phyloP scores from a whole-genome alignment of 352 stramenopile genomes.

The Pythium rhizo-oryzae region DNA sequence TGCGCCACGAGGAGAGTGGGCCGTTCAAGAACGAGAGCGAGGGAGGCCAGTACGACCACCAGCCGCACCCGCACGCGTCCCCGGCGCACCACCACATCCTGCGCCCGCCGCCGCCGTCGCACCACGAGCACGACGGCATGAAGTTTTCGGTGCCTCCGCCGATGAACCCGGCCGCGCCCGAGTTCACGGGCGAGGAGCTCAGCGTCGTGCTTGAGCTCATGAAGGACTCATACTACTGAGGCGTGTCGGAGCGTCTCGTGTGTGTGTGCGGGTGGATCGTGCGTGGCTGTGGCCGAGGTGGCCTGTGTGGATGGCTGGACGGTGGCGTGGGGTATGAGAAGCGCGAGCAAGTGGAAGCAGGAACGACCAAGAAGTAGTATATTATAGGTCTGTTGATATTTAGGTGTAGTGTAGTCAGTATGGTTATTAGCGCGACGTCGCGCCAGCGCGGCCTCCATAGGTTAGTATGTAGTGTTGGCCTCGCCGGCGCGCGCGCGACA shows the following conservation, averaged over 20 bases:
- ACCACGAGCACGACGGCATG: conserved; percentile 40
- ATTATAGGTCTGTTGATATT: conserved; percentile 26
- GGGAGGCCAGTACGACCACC: conserved; percentile 35
- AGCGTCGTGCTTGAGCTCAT: conserved; percentile 81
- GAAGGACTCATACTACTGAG: conserved; percentile 67
- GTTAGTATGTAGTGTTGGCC: conserved; percentile 18
- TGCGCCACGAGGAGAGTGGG: conserved; percentile 24
- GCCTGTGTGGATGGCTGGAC: conserved; percentile 13
- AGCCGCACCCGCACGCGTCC: conserved; percentile 27
- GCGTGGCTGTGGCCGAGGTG: not conserved
- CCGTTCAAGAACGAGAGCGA: conserved; percentile 28
- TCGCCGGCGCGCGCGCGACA: not conserved
- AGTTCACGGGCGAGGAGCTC: conserved; percentile 80
- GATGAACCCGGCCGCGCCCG: conserved; percentile 67
- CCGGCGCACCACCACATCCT: conserved; percentile 49
- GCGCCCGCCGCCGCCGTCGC: conserved; percentile 42
- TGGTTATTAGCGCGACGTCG: not conserved
- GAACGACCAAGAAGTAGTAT: conserved; percentile 9
- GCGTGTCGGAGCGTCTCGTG: not conserved
- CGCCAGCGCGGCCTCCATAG: conserved; percentile 2
- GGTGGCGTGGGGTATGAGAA: not conserved
- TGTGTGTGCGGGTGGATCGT: conserved; percentile 2
- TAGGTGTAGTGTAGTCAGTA: conserved; percentile 22
- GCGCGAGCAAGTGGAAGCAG: not conserved
- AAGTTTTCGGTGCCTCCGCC: conserved; percentile 65